These are phyloP conservation scores for Bruguiera parviflora DNA, from an alignment of 345 rosid species.

Conservation along the genomic window DNA sequence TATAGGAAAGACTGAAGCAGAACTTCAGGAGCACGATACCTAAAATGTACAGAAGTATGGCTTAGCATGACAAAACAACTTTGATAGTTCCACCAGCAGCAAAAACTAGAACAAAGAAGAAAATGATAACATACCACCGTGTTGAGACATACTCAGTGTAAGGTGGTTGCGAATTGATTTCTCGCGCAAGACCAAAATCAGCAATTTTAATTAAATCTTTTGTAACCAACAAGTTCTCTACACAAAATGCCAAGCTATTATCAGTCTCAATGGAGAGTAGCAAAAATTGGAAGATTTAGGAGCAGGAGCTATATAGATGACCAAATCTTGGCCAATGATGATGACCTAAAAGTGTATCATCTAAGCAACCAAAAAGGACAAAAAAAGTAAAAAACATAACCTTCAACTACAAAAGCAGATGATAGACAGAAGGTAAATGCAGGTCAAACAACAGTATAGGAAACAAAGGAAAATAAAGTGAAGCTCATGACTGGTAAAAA, in stretches of 20 bases:
- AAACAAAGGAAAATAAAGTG: too few relatives aligned
- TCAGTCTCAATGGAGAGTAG: slow-evolving; percentile 1
- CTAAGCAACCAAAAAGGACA: not conserved
- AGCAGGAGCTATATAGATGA: not conserved
- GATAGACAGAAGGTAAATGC: not conserved
- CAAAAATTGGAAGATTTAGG: not conserved
- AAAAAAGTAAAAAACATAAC: not conserved
- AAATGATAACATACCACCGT: slow-evolving; percentile 60
- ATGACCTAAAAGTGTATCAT: not conserved
- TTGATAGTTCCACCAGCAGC: not conserved
- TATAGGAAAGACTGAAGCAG: slow-evolving; percentile 69
- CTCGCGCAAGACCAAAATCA: slow-evolving; percentile 90
- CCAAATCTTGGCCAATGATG: not conserved
- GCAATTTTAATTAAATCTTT: slow-evolving; percentile 71
- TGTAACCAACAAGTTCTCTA: slow-evolving; percentile 69
- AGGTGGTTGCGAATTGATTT: slow-evolving; percentile 67
- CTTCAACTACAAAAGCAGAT: not conserved
- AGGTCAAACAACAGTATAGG: too few relatives aligned
- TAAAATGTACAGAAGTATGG: slow-evolving; percentile 19
- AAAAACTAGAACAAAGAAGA: not conserved
- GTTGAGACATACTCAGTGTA: slow-evolving; percentile 82
- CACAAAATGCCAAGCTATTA: not conserved
- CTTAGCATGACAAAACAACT: not conserved
- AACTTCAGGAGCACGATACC: slow-evolving; percentile 94
- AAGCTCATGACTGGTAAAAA: too few relatives aligned